These are phyloP conservation scores for Amaranthus hypochondriacus DNA, from an alignment of 148 eudicot genomes.

Conservation along the genomic window DNA sequence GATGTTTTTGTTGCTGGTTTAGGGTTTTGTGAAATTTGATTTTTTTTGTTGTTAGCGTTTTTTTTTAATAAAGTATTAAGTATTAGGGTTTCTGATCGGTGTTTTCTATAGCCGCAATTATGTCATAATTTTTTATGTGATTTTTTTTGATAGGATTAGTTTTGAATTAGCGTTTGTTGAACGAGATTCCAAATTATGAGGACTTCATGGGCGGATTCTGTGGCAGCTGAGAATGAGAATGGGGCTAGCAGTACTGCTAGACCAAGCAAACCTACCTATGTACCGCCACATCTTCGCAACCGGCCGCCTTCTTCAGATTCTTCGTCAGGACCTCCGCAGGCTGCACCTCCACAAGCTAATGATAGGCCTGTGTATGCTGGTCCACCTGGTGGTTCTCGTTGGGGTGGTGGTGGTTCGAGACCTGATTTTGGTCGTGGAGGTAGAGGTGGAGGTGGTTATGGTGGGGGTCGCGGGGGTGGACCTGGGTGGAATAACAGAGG, in stretches of 20 bases:
- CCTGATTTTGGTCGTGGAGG: constrained; percentile 47
- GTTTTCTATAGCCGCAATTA: constrained; percentile 6
- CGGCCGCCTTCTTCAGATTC: constrained; percentile 27
- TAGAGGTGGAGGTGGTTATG: constrained; percentile 31
- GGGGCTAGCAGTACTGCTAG: constrained; percentile 33
- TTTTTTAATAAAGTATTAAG: too few species aligned
- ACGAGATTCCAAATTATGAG: constrained; percentile 37
- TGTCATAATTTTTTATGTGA: neutral
- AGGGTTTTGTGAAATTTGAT: too few species aligned
- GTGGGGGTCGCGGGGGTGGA: constrained; percentile 51
- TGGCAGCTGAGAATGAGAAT: constrained; percentile 50
- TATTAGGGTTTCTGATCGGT: constrained; percentile 20
- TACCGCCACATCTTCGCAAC: constrained; percentile 84
- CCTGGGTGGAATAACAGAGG: constrained; percentile 50
- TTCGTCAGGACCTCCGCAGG: too few species aligned
- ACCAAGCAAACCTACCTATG: constrained; percentile 60
- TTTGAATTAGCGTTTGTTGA: neutral
- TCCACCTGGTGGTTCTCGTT: constrained; percentile 38
- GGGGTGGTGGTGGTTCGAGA: constrained; percentile 39
- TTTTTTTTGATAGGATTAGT: neutral
- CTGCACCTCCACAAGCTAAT: constrained; percentile 21
- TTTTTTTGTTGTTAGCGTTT: too few species aligned
- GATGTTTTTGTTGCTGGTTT: neutral
- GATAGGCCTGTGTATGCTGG: constrained; percentile 43
- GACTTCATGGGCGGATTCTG: constrained; percentile 75